Percentiles rank a stretch among this genome's conserved stretches.
Evolutionary conservation across 2,329 filamentous ascomycete species (phyloP).

Genomic region (Beauveria sp.): DNA sequence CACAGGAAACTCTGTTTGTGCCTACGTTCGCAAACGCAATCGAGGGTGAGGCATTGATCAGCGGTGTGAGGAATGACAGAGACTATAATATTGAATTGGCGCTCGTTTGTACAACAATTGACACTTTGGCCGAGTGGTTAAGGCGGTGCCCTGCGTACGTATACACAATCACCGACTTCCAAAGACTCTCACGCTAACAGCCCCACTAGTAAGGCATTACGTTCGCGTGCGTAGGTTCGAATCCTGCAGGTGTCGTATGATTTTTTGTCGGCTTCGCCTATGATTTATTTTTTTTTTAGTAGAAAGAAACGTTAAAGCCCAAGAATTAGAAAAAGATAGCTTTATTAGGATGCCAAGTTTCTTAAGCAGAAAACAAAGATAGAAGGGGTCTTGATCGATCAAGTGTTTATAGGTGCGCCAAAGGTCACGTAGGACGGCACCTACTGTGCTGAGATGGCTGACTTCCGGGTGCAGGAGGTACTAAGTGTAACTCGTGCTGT

Average conservation of each 20-base stretch:
- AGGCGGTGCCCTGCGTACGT: background rate
- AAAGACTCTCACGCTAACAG: background rate
- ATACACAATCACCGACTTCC: background rate
- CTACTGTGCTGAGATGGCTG: too few species aligned
- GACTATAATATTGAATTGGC: background rate
- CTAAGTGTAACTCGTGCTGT: too few species aligned
- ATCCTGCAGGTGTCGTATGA: background rate
- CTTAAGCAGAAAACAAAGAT: too few species aligned
- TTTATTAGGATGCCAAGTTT: too few species aligned
- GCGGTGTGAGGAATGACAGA: background rate
- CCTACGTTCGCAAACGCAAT: background rate
- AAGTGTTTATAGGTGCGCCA: too few species aligned
- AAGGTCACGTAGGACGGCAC: too few species aligned
- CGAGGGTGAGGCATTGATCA: background rate
- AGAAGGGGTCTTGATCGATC: too few species aligned
- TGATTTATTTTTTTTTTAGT: too few species aligned
- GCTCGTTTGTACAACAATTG: background rate
- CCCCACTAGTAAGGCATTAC: background rate
- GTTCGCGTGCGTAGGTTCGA: conserved; percentile 1
- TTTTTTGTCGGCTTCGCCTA: background rate
- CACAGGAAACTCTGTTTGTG: background rate
- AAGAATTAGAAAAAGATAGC: too few species aligned
- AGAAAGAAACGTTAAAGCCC: too few species aligned
- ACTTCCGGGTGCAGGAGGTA: too few species aligned
- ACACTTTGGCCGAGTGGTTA: conserved; percentile 2